Evolutionary conservation across 2,329 filamentous ascomycete species (phyloP), one percentile per base, ranked within the genome.

Genomic region (Metarhizium humberi): DNA sequence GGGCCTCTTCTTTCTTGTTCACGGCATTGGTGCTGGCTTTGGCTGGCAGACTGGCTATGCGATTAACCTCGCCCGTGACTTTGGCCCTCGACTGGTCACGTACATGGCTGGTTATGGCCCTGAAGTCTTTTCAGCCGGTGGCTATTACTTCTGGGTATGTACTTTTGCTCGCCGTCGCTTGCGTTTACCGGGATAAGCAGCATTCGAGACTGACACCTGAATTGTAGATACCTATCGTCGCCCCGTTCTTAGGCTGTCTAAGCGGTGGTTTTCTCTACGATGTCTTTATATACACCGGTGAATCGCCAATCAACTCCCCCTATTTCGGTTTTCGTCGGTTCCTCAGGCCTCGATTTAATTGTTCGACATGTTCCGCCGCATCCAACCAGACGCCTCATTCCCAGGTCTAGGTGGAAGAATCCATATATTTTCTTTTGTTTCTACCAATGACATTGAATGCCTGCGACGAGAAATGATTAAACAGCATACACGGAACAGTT

Each of bases 21-120:
- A 89, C 64, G 86, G 85, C 7, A 82, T 90, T 25, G 86, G 85
- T 20, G 82, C 84, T 34, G 86, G 84, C 64, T 89, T 88, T 62
- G 87, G 87, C 6, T 89, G 84, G 84, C 81, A 90, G 67, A 90
- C 86, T 1, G 86, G 87, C 40, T 90, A 87, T 69, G 86, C 86
- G 16, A 88, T 89, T 60, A 90, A 90, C 63, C 69, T 87, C 45
- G 86, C 85, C 40, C 78, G 87, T 68, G 87, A 90, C 60, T 87
- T 90, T 64, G 84, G 85, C 1, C 86, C 86, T 10, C 75, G 86
- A 11, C 67, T 89, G 47, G 80, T 87, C 59, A 80, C 81, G 1
- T 87, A 83, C 64, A 79, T 84, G 64, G 62, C 89, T 54, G 87
- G 87, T 2, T 90, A 90, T 64, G 84, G 84, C 0, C 68, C 67